Percentiles rank a stretch among this genome's conserved stretches.
These are phyloP conservation scores for Carpediemonas membranifera DNA, from an alignment of 78 protist genomes.

Conservation along the genomic window DNA sequence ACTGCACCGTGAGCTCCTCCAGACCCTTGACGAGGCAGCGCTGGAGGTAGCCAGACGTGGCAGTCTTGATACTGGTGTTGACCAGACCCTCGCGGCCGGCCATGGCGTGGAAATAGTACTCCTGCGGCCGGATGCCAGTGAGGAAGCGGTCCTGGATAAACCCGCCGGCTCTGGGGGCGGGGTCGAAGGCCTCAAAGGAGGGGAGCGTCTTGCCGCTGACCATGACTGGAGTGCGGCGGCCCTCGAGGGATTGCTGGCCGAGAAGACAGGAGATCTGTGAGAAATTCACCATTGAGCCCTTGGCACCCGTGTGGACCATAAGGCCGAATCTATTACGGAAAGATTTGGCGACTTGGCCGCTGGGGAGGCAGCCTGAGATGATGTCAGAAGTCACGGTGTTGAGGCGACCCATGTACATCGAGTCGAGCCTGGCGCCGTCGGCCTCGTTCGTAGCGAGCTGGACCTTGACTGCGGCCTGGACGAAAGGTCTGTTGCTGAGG, in stretches of 20 bases:
- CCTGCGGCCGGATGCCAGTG: constrained; percentile 67
- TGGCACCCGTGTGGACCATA: constrained; percentile 93
- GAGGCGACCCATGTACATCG: constrained; percentile 24
- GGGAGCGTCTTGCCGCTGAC: constrained; percentile 80
- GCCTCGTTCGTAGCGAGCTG: background rate
- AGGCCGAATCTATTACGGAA: constrained; percentile 80
- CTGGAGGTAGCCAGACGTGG: constrained; percentile 84
- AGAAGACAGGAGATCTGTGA: constrained; percentile 88
- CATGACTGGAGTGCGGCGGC: constrained; percentile 91
- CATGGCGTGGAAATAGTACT: constrained; percentile 98
- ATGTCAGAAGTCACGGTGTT: constrained; percentile 55
- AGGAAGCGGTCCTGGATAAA: constrained; percentile 84
- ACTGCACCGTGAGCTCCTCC: constrained; percentile 37
- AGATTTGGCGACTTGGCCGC: constrained; percentile 62
- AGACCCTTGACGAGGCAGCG: constrained; percentile 89
- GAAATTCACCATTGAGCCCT: constrained; percentile 86
- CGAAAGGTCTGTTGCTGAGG: background rate
- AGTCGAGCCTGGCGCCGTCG: constrained; percentile 30
- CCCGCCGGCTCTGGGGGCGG: constrained; percentile 50
- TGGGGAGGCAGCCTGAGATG: constrained; percentile 61
- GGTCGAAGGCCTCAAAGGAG: constrained; percentile 12
- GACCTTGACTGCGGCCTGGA: background rate
- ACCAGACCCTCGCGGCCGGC: constrained; percentile 98
- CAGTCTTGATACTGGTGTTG: constrained; percentile 98
- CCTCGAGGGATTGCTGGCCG: constrained; percentile 80